Evolutionary conservation across 495 filamentous ascomycete genomes (phyloP).

Genomic region (Poronia punctata): DNA sequence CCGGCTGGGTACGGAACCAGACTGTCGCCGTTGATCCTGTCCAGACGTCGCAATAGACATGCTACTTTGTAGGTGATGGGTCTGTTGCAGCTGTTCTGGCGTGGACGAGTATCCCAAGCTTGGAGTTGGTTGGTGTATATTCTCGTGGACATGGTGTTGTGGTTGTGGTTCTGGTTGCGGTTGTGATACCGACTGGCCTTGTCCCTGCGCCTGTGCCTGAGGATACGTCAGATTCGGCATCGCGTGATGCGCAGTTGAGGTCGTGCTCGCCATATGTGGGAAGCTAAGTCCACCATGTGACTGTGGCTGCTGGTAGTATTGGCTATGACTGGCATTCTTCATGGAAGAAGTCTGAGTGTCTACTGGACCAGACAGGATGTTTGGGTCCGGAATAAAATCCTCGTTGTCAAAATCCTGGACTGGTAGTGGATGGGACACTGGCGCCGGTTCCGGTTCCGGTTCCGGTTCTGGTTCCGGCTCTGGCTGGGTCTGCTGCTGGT

Average conservation of each 20-base stretch:
- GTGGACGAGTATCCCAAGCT: conserved; percentile 9
- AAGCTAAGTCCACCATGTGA: conserved; percentile 10
- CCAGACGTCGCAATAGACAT: conserved; percentile 1
- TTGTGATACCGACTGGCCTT: too few species aligned
- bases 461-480: conserved; percentile 1
- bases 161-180: too few species aligned
- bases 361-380: conserved; percentile 17
- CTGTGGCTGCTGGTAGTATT: conserved; percentile 13
- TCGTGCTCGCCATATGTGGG: conserved; percentile 8
- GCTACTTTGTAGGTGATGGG: conserved; percentile 1
- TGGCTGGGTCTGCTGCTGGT: background rate
- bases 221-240: conserved; percentile 17
- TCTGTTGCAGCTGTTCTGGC: conserved; percentile 5
- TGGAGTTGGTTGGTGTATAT: conserved; percentile 7
- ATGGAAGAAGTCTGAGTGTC: conserved; percentile 8
- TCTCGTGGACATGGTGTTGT: too few species aligned
- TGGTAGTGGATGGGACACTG: background rate
- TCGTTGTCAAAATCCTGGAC: conserved; percentile 20
- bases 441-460: too few species aligned
- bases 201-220: conserved; percentile 14
- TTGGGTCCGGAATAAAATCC: conserved; percentile 23
- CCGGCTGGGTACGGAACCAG: conserved; percentile 8
- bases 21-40: conserved; percentile 8
- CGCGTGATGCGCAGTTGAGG: background rate
- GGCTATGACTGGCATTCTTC: conserved; percentile 2